Evolutionary conservation across 768 basidiomycete species (phyloP).

Genomic region (Pulveroboletus sp.): DNA sequence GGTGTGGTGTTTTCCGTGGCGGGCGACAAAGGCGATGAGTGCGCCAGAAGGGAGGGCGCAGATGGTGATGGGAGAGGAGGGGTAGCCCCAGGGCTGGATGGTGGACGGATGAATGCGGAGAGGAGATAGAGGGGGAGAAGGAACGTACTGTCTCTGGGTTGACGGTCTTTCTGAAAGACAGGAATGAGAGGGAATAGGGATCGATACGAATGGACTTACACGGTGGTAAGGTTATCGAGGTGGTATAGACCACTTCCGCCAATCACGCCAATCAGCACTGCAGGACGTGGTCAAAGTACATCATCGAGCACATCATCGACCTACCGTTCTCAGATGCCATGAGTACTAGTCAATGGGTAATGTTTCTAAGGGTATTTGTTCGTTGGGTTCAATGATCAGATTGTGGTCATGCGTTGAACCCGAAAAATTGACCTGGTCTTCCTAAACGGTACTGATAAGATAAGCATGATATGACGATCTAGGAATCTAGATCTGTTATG

Average conservation of each 20-base stretch:
- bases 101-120: background rate
- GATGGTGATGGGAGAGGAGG: constrained; percentile 91
- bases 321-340: constrained; percentile 21
- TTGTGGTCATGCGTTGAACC: no score
- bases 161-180: constrained; percentile 55
- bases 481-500: no score
- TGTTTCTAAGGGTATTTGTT: no score
- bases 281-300: background rate
- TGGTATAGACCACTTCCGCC: constrained; percentile 93
- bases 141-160: constrained; percentile 75
- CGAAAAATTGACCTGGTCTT: no score
- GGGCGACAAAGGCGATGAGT: constrained; percentile 84
- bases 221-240: constrained; percentile 83
- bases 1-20: constrained; percentile 82
- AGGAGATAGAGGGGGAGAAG: background rate
- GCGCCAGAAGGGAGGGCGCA: constrained; percentile 79
- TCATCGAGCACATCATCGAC: background rate
- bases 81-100: constrained; percentile 85
- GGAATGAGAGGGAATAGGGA: background rate
- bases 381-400: no score
- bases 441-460: no score
- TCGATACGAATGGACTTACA: constrained; percentile 51
- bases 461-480: no score
- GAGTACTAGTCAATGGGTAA: no score
- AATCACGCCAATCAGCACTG: constrained; percentile 85